Percentiles rank a stretch among this genome's conserved stretches.
Evolutionary conservation across 176 grass and related monocot genomes (phyloP).

Genomic region (Tuctoria greenei): DNA sequence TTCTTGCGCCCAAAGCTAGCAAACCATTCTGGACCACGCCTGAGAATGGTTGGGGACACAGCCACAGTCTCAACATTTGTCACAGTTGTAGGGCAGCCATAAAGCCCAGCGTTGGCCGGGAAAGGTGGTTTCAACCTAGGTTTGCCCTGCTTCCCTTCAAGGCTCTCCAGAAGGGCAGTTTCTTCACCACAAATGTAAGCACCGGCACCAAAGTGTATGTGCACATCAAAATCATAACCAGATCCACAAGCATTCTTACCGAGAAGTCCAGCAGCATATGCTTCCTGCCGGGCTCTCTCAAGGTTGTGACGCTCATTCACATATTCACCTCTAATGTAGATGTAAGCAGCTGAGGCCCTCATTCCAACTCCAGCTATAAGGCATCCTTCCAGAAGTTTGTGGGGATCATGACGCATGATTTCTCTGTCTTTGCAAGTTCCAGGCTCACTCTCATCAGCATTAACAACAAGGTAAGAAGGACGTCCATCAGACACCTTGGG

Average conservation of each 20-base stretch:
- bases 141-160: conserved; percentile 92
- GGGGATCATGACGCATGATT: conserved; percentile 90
- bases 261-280: conserved; percentile 74
- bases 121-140: conserved; percentile 88
- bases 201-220: conserved; percentile 92
- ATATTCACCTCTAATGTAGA: conserved; percentile 94
- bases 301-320: conserved; percentile 83
- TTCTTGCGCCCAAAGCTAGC: conserved; percentile 92
- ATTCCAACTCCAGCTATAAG: conserved; percentile 92
- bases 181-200: conserved; percentile 97
- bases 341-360: conserved; percentile 88
- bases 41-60: conserved; percentile 85
- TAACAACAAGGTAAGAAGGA: conserved; percentile 90
- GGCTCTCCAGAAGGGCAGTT: conserved; percentile 89
- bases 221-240: conserved; percentile 86
- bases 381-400: conserved; percentile 95
- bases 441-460: conserved; percentile 97
- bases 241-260: conserved; percentile 96
- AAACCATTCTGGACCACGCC: conserved; percentile 92
- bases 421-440: conserved; percentile 96
- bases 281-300: conserved; percentile 81
- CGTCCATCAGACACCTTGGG: conserved; percentile 87
- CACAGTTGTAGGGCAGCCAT: conserved; percentile 89
- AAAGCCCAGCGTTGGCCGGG: conserved; percentile 80
- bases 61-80: conserved; percentile 93